Evolutionary conservation across 1,284 basidiomycete species (phyloP).

Genomic region (Agroathelia rolfsii): DNA sequence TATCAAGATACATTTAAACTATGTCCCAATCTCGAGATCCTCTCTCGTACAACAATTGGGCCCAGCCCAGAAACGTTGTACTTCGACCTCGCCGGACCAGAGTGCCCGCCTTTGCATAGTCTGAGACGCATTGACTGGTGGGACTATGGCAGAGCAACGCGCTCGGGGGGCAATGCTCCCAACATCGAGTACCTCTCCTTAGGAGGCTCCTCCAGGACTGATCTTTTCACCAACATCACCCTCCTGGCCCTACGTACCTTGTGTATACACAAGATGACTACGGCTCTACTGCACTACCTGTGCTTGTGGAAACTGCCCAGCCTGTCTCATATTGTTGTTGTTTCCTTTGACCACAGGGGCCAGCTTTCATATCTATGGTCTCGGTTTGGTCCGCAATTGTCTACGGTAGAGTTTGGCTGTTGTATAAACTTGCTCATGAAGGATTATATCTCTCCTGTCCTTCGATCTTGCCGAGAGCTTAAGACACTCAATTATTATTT

Average conservation of each 20-base stretch:
- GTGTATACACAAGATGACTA: slow-evolving; percentile 38
- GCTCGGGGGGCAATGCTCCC: slow-evolving; percentile 48
- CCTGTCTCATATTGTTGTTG: slow-evolving; percentile 37
- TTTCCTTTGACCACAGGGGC: slow-evolving; percentile 29
- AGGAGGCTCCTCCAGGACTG: slow-evolving; percentile 34
- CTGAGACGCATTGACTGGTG: slow-evolving; percentile 61
- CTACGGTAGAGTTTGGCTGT: slow-evolving; percentile 46
- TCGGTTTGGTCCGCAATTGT: slow-evolving; percentile 38
- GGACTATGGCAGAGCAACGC: slow-evolving; percentile 47
- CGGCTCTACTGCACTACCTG: slow-evolving; percentile 39
- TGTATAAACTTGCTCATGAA: slow-evolving; percentile 38
- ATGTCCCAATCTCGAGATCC: too few relatives aligned
- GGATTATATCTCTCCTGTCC: slow-evolving; percentile 35
- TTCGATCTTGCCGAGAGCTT: slow-evolving; percentile 36
- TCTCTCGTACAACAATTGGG: too few relatives aligned
- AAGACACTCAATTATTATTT: slow-evolving; percentile 46
- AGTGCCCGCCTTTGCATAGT: slow-evolving; percentile 33
- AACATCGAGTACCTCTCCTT: slow-evolving; percentile 48
- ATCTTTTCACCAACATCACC: slow-evolving; percentile 16
- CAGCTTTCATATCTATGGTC: slow-evolving; percentile 32
- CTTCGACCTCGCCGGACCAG: slow-evolving; percentile 47
- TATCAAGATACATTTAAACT: too few relatives aligned
- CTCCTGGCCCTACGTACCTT: slow-evolving; percentile 41
- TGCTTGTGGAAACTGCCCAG: slow-evolving; percentile 43
- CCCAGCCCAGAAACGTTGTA: too few relatives aligned